Evolutionary conservation across 2,329 filamentous ascomycete genomes (phyloP).

Genomic region (Drechslerella stenobrocha): DNA sequence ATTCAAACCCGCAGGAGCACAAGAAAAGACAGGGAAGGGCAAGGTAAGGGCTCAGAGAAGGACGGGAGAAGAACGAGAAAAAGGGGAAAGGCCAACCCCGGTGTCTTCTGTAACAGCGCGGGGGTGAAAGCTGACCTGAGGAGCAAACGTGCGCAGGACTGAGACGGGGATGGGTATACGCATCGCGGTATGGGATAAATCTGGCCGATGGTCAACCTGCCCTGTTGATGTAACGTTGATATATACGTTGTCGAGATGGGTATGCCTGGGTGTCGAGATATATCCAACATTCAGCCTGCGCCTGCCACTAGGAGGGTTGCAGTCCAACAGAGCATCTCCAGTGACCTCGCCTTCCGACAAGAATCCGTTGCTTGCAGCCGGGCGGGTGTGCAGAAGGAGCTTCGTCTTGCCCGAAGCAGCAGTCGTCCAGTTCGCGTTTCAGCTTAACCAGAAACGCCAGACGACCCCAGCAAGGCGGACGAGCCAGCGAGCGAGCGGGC

Average conservation of each 20-base stretch:
- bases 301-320: no score
- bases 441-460: slow-evolving; percentile 46
- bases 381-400: slow-evolving; percentile 20
- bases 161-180: neutral
- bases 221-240: no score
- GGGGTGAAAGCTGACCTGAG: no score
- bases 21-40: no score
- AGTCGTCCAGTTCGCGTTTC: slow-evolving; percentile 21
- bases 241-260: no score
- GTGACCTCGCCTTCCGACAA: no score
- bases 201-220: no score
- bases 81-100: neutral
- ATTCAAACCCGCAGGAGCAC: no score
- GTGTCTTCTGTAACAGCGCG: slow-evolving; percentile 4
- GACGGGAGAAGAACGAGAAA: neutral
- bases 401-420: slow-evolving; percentile 41
- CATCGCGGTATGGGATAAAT: neutral
- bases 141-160: neutral
- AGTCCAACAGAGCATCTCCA: no score
- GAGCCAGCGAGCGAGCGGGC: neutral
- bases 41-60: no score
- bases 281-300: no score
- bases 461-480: slow-evolving; percentile 21
- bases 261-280: no score
- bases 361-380: neutral